Percentiles rank a stretch among this genome's conserved stretches.
These are phyloP conservation scores for Kitagawia praeruptora DNA, from an alignment of 129 eudicot genomes.

Conservation along the genomic window DNA sequence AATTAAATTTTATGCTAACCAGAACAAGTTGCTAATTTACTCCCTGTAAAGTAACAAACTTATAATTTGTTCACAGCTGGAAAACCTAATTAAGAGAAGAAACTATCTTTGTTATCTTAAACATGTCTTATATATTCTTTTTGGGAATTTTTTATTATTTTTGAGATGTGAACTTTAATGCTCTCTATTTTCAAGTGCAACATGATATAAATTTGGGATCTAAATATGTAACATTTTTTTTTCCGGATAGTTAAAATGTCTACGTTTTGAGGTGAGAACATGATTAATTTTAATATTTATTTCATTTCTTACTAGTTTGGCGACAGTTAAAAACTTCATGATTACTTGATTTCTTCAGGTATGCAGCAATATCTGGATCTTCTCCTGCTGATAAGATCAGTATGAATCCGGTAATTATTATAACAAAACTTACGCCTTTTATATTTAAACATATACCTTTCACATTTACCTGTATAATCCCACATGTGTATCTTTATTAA, in stretches of 20 bases:
- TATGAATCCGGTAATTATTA: conserved; percentile 51
- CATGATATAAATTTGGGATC: background rate
- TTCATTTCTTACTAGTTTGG: background rate
- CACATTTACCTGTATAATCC: background rate
- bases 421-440: background rate
- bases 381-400: conserved; percentile 52
- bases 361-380: conserved; percentile 87
- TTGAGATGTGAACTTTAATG: background rate
- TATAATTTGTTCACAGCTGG: background rate
- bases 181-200: background rate
- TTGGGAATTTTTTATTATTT: background rate
- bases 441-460: background rate
- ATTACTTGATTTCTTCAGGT: conserved; percentile 42
- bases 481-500: background rate
- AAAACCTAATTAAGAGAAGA: background rate
- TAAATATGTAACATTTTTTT: background rate
- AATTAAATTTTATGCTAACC: background rate
- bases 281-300: background rate
- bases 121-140: background rate
- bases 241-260: no score
- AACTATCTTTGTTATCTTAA: background rate
- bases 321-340: background rate
- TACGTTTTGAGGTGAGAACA: background rate
- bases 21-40: background rate
- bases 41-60: background rate